Base-by-base conservation (phyloP, 208 protist genomes). In the Acanthamoeba sp. region DNA sequence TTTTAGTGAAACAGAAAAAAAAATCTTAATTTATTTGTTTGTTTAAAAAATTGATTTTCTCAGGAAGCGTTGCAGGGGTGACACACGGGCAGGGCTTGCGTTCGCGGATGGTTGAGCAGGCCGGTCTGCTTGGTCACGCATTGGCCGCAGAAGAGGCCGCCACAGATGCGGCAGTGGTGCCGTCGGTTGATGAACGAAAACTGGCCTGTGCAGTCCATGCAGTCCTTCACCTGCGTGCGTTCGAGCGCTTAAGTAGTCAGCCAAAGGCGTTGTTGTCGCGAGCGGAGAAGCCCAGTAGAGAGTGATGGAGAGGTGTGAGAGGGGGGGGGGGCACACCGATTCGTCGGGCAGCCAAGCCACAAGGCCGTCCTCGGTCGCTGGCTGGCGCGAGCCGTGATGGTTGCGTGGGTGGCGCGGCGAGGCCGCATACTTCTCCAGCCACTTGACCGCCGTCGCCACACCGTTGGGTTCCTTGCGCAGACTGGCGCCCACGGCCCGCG, bases 141-240 rank as follows among this genome's bases (percentile, higher is more conserved):
- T 10, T 45, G 27, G 78, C 38, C 24, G 32, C 78, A 87, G 48
- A 87, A 87, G 7, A 87, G 52, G 78, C 42, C 40, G 20, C 78
- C 78, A 40, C 78, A 87, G 2, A 87, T 7, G 1, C 78, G 78
- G 27, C 78, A 87, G 48, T 87, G 78, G 32, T 87, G 78, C 9
- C 78, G 20, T 5, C 78, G 38, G 78, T 48, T 87, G 42, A 87
- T 10, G 40, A 87, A 87, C 78, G 78, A 27, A 40, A 87, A 87
- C 10, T 7, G 24, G 14, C 20, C 3, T 22, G 7, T 18, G 78
- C 78, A 87, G 7, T 55, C 42, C 48, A 32, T 48, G 78, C 78
- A 87, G 9, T 76, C 66, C 40, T 0, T 5, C 66, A 40, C 66
- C 66, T 76, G 29, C 0, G 0, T 14, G 6, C 22, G 7, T 32